Percentiles rank a stretch among this genome's conserved stretches.
Conservation (phyloP, 495 filamentous ascomycete species). For the Terfezia claveryi region DNA sequence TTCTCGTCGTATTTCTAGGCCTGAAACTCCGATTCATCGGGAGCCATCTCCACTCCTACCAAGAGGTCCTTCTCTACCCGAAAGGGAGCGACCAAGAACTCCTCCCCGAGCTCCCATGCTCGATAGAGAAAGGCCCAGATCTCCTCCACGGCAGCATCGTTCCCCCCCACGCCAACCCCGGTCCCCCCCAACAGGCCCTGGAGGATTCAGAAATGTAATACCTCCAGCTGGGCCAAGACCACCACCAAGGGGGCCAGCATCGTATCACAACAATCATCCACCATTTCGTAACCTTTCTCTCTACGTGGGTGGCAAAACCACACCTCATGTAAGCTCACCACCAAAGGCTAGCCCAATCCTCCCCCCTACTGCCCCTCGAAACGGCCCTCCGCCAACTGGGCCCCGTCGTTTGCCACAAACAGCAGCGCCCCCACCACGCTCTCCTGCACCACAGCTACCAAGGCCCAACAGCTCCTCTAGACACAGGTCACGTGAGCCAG, state of each 20-base stretch:
- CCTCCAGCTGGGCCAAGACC: constrained; percentile 6
- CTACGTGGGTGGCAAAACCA: not conserved
- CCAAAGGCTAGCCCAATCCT: not conserved
- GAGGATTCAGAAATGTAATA: not conserved
- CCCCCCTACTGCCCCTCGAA: constrained; percentile 2
- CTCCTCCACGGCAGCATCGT: not conserved
- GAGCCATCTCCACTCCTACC: not conserved
- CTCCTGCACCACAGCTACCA: not conserved
- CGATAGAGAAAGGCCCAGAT: not conserved
- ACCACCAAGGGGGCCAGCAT: constrained; percentile 4
- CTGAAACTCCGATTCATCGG: not conserved
- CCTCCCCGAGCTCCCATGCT: not conserved
- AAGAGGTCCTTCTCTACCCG: not conserved
- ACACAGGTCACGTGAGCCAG: constrained; percentile 7
- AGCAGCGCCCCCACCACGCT: constrained; percentile 8
- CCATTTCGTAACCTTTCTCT: not conserved
- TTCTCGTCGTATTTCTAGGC: not conserved
- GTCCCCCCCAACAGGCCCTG: not conserved
- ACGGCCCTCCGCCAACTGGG: not conserved
- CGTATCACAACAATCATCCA: constrained; percentile 14
- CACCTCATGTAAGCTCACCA: not conserved
- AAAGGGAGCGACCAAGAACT: not conserved
- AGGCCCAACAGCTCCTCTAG: constrained; percentile 10
- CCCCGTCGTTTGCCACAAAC: constrained; percentile 13
- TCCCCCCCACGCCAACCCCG: not conserved